Evolutionary conservation across 768 basidiomycete genomes (phyloP).

Genomic region (Leucocoprinus birnbaumii): DNA sequence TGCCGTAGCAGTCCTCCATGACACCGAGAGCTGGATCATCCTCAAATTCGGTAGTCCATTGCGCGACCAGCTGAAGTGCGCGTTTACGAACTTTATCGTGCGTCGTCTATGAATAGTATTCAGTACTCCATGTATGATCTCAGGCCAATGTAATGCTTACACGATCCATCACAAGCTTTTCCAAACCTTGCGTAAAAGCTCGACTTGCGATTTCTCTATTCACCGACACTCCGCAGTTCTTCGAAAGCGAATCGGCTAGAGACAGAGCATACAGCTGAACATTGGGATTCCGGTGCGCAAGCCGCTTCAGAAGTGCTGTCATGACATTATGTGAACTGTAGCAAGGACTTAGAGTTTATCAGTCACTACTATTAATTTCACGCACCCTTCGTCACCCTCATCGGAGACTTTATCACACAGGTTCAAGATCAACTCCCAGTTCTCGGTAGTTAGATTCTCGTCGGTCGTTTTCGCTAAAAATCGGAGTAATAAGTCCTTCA

Average conservation of each 20-base stretch:
- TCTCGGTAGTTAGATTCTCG: slow-evolving; percentile 91
- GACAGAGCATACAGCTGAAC: slow-evolving; percentile 94
- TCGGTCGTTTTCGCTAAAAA: slow-evolving; percentile 89
- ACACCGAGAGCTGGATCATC: slow-evolving; percentile 77
- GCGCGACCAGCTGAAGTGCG: slow-evolving; percentile 65
- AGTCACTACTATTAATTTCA: too few species aligned
- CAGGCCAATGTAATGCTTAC: slow-evolving; percentile 37
- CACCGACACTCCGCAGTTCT: slow-evolving; percentile 83
- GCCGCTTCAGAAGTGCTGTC: slow-evolving; percentile 82
- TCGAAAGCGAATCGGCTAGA: slow-evolving; percentile 83
- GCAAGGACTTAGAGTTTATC: too few species aligned
- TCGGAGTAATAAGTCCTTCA: slow-evolving; percentile 9
- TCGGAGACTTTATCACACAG: slow-evolving; percentile 96
- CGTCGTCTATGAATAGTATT: slow-evolving; percentile 56
- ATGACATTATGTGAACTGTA: slow-evolving; percentile 85
- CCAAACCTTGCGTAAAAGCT: slow-evolving; percentile 87
- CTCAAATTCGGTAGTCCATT: slow-evolving; percentile 86
- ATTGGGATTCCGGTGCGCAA: slow-evolving; percentile 92
- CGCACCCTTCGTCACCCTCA: slow-evolving; percentile 83
- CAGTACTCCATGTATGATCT: neutral
- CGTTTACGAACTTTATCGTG: slow-evolving; percentile 88
- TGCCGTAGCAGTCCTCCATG: slow-evolving; percentile 88
- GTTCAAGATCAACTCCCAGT: slow-evolving; percentile 93
- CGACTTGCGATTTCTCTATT: slow-evolving; percentile 86
- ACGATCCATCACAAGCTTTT: slow-evolving; percentile 85